These are phyloP conservation scores for Rhodamnia argentea DNA, from an alignment of 345 rosid genomes.

Conservation along the genomic window DNA sequence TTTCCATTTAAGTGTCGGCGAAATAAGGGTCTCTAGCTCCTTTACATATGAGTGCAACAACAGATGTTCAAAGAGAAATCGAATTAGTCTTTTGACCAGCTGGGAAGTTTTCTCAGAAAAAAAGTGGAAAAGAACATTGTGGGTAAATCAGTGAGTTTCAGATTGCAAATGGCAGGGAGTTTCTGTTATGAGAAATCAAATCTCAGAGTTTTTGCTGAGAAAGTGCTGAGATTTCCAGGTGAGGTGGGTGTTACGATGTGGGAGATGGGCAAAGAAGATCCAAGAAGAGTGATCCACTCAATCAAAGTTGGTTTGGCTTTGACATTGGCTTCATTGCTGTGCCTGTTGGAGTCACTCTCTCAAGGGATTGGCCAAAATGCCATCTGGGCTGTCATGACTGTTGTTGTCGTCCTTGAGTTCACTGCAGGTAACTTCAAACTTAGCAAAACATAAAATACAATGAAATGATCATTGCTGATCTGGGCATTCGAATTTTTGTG, in stretches of 20 bases:
- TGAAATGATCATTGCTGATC: not conserved
- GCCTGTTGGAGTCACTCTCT: conserved; percentile 20
- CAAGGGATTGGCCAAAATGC: conserved; percentile 25
- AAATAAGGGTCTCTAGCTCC: not conserved
- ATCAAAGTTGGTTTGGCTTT: conserved; percentile 26
- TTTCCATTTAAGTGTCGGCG: not conserved
- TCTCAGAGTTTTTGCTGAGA: not conserved
- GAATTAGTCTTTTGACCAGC: not conserved
- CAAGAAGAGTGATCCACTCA: conserved; percentile 26
- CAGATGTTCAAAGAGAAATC: not conserved
- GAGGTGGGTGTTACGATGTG: not conserved
- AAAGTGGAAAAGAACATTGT: not conserved
- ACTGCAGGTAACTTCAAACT: conserved; percentile 16
- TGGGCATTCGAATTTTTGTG: not conserved
- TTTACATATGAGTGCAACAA: not conserved
- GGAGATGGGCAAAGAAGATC: conserved; percentile 24
- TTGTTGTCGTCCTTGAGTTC: conserved; percentile 32
- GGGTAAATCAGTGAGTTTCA: not conserved
- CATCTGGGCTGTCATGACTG: conserved; percentile 40
- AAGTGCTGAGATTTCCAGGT: not conserved
- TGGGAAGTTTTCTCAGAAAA: not conserved
- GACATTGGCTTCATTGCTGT: conserved; percentile 19
- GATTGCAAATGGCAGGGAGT: not conserved
- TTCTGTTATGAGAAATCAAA: not conserved
- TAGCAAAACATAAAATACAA: not conserved